Evolutionary conservation across 495 filamentous ascomycete species (phyloP).

Genomic region (Neurospora sp.): DNA sequence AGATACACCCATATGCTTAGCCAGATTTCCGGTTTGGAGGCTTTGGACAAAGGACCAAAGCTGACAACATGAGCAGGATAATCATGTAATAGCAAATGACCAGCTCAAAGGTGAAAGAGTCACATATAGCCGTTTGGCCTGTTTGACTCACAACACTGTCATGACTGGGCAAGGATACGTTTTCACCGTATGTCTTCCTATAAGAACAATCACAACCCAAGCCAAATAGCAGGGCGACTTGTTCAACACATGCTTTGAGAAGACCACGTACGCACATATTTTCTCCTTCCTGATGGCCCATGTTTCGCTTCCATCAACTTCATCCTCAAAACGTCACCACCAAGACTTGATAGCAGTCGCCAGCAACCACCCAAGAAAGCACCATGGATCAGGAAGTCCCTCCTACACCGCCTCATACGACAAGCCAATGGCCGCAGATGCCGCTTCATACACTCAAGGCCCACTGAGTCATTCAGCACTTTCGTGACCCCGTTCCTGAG

Average conservation of each 20-base stretch:
- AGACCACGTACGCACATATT: neutral
- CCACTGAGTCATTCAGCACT: no score
- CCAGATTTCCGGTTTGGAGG: neutral
- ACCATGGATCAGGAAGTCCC: no score
- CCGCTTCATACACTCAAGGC: no score
- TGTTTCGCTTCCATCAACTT: neutral
- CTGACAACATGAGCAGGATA: neutral
- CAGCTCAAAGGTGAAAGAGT: neutral
- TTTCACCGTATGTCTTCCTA: neutral
- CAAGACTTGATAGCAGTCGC: neutral
- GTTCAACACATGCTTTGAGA: neutral
- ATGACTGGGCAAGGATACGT: neutral
- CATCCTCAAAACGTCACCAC: accelerated
- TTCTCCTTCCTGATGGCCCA: neutral
- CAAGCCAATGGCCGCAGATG: no score
- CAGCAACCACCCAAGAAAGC: no score
- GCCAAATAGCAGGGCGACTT: neutral
- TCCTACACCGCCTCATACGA: no score
- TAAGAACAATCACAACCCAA: neutral
- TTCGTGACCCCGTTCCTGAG: no score
- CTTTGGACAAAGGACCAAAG: neutral
- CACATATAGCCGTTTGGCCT: neutral
- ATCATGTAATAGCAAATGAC: neutral
- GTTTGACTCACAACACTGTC: neutral
- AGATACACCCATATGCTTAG: neutral